Evolutionary conservation across 352 stramenopile genomes (phyloP).

Genomic region (Globisporangium nunn): DNA sequence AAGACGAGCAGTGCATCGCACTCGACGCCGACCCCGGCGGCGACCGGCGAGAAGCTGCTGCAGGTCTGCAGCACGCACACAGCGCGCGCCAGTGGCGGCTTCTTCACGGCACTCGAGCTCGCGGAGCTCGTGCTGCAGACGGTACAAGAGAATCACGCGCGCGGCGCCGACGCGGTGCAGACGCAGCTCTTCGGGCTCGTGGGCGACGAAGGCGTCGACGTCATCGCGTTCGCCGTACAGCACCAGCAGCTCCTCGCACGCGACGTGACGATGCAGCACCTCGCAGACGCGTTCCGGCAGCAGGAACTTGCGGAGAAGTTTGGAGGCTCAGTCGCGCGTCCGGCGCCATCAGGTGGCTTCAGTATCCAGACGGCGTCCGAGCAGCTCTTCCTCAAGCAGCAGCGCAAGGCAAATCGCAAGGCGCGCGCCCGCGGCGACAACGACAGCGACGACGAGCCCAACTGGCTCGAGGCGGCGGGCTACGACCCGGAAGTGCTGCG

Average conservation of each 20-base stretch:
- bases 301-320: slow-evolving; percentile 27
- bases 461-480: slow-evolving; percentile 70
- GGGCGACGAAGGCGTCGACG: slow-evolving; percentile 78
- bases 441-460: slow-evolving; percentile 30
- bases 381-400: slow-evolving; percentile 51
- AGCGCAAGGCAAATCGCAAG: slow-evolving; percentile 42
- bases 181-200: slow-evolving; percentile 78
- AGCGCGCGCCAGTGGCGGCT: slow-evolving; percentile 15
- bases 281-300: slow-evolving; percentile 38
- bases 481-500: slow-evolving; percentile 77
- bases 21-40: not conserved
- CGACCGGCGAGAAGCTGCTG: slow-evolving; percentile 32
- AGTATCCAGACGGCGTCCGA: slow-evolving; percentile 64
- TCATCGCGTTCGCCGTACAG: slow-evolving; percentile 74
- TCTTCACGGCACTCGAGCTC: slow-evolving; percentile 60
- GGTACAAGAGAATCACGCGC: slow-evolving; percentile 30
- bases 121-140: slow-evolving; percentile 66
- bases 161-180: slow-evolving; percentile 54
- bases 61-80: slow-evolving; percentile 26
- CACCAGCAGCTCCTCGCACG: slow-evolving; percentile 26
- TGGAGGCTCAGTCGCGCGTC: slow-evolving; percentile 7
- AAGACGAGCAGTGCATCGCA: slow-evolving; percentile 11
- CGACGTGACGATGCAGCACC: slow-evolving; percentile 25
- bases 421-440: slow-evolving; percentile 15
- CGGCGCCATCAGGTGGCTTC: slow-evolving; percentile 23